A percentile compares a stretch with the other conserved stretches of the same genome.
phyloP scores from a whole-genome alignment of 164 flowering plant genomes.

The Nymphaea colorata region DNA sequence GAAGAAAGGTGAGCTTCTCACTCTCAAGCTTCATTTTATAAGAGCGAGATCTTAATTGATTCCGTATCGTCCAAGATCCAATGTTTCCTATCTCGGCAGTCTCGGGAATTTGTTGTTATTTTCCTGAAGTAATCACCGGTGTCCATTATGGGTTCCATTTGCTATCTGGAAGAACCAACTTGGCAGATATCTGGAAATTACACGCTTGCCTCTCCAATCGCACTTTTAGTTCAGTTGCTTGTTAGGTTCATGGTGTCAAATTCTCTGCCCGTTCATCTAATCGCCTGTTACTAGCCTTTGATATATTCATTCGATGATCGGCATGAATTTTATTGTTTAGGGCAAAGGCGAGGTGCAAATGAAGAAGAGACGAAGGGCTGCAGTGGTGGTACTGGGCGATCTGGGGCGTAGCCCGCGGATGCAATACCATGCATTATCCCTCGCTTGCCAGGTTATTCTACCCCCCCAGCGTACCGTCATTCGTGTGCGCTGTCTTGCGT shows the following conservation, averaged over 20 bases:
- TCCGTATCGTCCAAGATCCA: background rate
- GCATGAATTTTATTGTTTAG: background rate
- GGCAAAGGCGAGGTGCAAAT: conserved; percentile 8
- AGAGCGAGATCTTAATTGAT: background rate
- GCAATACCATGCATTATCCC: conserved; percentile 95
- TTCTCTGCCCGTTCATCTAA: background rate
- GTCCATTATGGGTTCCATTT: background rate
- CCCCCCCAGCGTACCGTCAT: background rate
- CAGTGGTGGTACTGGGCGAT: conserved; percentile 85
- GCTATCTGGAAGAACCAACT: background rate
- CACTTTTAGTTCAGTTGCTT: background rate
- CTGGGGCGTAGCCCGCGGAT: conserved; percentile 95
- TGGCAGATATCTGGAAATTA: background rate
- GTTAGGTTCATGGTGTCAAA: background rate
- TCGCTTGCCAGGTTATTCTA: conserved; percentile 57
- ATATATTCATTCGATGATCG: background rate
- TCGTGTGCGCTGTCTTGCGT: background rate
- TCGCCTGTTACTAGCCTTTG: too few relatives aligned
- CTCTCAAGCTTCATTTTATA: background rate
- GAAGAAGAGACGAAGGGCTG: conserved; percentile 60
- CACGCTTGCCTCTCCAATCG: background rate
- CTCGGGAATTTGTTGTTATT: background rate
- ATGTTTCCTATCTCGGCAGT: background rate
- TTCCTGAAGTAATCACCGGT: background rate
- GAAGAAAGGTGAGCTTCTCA: background rate